Base-by-base conservation (phyloP, 2,329 filamentous ascomycete species). In the Colletotrichum truncatum region DNA sequence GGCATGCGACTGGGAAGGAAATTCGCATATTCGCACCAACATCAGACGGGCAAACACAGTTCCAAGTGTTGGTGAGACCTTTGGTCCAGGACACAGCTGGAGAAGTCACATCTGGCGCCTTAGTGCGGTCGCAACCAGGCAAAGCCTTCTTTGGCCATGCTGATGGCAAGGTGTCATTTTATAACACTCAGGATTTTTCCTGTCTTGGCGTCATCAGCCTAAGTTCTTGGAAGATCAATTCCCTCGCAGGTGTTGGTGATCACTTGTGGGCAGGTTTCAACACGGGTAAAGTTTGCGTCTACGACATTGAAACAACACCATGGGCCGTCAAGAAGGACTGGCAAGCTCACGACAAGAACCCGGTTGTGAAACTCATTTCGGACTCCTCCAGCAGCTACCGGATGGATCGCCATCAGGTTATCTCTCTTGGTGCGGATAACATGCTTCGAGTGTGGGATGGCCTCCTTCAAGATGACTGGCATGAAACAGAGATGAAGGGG, bases 241-340 rank as follows among this genome's bases (percentile, higher is more conserved):
- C 92, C 34, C 82, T 99, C 57, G 88, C 90, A 2, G 93, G 93
- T 8, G 91, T 94, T 3, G 94, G 94, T 5, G 87, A 90, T 66
- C 87, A 93, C 72, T 83, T 99, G 1, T 99, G 96, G 96, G 93
- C 94, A 26, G 95, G 91, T 3, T 98, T 94, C 80, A 98, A 95
- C 76, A 98, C 93, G 0, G 96, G 96, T 14, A 97, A 91, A 85
- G 89, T 97, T 30, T 96, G 93, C 72, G 92, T 98, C 7, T 99
- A 98, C 77, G 94, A 99, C 76, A 91, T 93, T 10, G 87, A 83
- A 9, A 86, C 88, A 28, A 89, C 87, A n/a, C 95, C 95, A 0
- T 99, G 96, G 96, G 85, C 86, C 18, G 89, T 97, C 25, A 90
- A 93, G 79, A 99, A 99, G 76, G 95, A 98, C 73, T 99, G 96